Evolutionary conservation across 148 eudicot species (phyloP).

Genomic region (Chenopodium suecicum): DNA sequence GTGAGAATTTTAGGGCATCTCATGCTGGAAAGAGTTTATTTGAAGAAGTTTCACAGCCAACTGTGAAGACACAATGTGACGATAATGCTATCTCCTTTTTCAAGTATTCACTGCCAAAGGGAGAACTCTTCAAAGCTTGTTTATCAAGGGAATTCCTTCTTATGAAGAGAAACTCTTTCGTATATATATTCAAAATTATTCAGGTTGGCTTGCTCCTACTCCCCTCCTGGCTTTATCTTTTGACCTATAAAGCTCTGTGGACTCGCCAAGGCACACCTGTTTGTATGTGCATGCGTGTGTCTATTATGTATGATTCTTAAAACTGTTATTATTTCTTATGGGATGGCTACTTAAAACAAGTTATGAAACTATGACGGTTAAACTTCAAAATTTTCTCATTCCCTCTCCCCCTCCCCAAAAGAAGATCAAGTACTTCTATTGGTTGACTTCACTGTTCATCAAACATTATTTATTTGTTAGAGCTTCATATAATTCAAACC

Average conservation of each 20-base stretch:
- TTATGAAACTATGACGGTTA: neutral
- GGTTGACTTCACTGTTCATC: neutral
- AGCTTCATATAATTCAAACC: slow-evolving; percentile 9
- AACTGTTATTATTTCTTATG: neutral
- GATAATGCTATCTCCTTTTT: slow-evolving; percentile 44
- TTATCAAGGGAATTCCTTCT: slow-evolving; percentile 72
- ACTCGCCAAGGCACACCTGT: neutral
- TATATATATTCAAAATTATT: slow-evolving; percentile 56
- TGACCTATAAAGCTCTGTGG: slow-evolving; percentile 1
- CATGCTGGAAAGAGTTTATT: slow-evolving; percentile 38
- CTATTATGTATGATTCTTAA: neutral
- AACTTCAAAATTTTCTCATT: neutral
- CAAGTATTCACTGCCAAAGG: slow-evolving; percentile 50
- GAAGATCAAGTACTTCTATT: neutral
- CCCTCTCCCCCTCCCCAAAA: neutral
- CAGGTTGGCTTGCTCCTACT: slow-evolving; percentile 42
- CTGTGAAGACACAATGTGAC: slow-evolving; percentile 44
- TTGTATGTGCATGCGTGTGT: neutral
- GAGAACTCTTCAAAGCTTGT: slow-evolving; percentile 70
- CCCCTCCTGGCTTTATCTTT: neutral
- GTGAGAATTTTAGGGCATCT: slow-evolving; percentile 52
- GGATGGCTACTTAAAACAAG: neutral
- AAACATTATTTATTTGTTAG: neutral
- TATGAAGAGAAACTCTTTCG: slow-evolving; percentile 68
- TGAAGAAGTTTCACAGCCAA: slow-evolving; percentile 47